Percentiles rank a stretch among this genome's conserved stretches.
These are phyloP conservation scores for Phytophthora pluvialis DNA, from an alignment of 352 stramenopile genomes.

Conservation along the genomic window DNA sequence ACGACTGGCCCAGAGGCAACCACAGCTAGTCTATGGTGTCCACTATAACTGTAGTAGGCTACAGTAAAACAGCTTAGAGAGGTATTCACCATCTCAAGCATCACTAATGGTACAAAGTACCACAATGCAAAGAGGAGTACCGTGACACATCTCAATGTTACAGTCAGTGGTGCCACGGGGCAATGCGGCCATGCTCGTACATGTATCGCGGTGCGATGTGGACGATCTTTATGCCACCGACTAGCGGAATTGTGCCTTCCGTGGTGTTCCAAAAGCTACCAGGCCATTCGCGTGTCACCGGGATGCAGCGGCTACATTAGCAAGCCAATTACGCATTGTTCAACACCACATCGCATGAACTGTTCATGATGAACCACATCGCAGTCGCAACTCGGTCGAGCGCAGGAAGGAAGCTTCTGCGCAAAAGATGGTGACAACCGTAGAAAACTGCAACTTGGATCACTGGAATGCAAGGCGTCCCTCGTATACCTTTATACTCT, in stretches of 20 bases:
- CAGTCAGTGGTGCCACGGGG: no score
- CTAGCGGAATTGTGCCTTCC: constrained; percentile 11
- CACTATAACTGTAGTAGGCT: no score
- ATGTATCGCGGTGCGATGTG: neutral
- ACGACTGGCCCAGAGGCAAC: no score
- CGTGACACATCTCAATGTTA: no score
- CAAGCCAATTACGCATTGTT: neutral
- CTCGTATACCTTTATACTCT: neutral
- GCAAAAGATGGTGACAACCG: neutral
- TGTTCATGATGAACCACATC: neutral
- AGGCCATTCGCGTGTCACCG: neutral
- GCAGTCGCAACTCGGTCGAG: no score
- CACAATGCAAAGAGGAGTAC: neutral
- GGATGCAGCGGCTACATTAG: no score
- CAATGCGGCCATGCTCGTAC: no score
- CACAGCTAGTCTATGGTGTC: no score
- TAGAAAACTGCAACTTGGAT: neutral
- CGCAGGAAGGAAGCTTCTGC: neutral
- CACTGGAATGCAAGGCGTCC: neutral
- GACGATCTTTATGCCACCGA: constrained; percentile 10
- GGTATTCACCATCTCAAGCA: no score
- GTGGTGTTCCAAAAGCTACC: constrained; percentile 1
- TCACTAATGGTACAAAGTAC: no score
- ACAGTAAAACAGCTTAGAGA: no score
- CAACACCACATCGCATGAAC: neutral